phyloP scores from a whole-genome alignment of 2,329 filamentous ascomycete genomes.

The Alternaria sp. region DNA sequence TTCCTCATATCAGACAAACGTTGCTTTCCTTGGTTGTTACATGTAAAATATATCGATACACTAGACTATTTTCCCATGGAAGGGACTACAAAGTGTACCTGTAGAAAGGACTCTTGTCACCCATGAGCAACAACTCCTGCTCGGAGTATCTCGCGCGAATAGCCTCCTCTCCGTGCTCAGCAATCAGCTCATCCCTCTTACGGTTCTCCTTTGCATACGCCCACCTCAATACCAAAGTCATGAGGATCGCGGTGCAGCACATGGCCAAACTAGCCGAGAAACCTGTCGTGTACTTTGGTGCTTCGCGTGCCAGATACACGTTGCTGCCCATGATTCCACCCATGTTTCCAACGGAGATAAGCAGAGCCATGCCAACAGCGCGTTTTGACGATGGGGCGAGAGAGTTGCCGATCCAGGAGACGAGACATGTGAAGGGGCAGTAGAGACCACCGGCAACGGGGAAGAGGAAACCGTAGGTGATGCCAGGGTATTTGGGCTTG shows the following conservation, averaged over 20 bases:
- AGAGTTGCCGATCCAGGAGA: slow-evolving; percentile 46
- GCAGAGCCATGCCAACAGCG: slow-evolving; percentile 59
- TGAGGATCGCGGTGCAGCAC: slow-evolving; percentile 55
- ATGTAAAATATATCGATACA: neutral
- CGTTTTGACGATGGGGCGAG: slow-evolving; percentile 45
- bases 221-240: slow-evolving; percentile 50
- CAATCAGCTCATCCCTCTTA: slow-evolving; percentile 32
- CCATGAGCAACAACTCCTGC: slow-evolving; percentile 50
- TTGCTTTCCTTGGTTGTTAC: neutral
- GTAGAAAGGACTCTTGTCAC: slow-evolving; percentile 52
- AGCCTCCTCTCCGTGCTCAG: slow-evolving; percentile 39
- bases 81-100: slow-evolving; percentile 41
- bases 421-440: slow-evolving; percentile 46
- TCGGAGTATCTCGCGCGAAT: slow-evolving; percentile 49
- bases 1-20: neutral
- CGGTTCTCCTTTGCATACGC: slow-evolving; percentile 50
- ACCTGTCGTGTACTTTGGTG: slow-evolving; percentile 58
- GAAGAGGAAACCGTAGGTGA: slow-evolving; percentile 55
- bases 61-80: neutral
- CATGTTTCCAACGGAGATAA: slow-evolving; percentile 56
- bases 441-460: slow-evolving; percentile 45
- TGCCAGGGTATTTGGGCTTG: slow-evolving; percentile 50
- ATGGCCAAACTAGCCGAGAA: slow-evolving; percentile 57
- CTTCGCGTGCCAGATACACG: slow-evolving; percentile 57
- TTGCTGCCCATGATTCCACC: slow-evolving; percentile 53